These are phyloP conservation scores for Zasmidium citrigriseum DNA, from an alignment of 2,329 filamentous ascomycete genomes.

Conservation along the genomic window DNA sequence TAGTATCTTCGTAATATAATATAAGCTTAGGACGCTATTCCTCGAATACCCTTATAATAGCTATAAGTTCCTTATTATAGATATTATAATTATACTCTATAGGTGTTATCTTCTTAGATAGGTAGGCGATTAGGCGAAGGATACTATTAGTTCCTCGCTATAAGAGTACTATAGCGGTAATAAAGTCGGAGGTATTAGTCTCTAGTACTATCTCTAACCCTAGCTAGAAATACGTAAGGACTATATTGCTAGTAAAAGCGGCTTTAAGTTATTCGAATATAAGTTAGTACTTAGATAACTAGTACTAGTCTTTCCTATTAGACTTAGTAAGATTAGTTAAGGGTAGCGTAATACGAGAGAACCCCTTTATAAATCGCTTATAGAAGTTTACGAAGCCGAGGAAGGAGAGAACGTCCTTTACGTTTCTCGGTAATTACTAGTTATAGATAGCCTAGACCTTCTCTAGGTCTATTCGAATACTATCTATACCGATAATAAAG, in stretches of 20 bases:
- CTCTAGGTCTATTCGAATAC: constrained; percentile 18
- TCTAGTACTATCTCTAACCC: too few relatives aligned
- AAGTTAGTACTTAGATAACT: background rate
- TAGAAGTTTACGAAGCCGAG: constrained; percentile 27
- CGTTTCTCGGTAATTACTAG: constrained; percentile 12
- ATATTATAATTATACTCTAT: background rate
- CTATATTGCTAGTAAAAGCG: too few relatives aligned
- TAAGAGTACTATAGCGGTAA: too few relatives aligned
- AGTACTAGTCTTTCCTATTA: constrained; percentile 1
- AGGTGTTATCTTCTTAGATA: background rate
- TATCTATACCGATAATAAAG: constrained; percentile 18
- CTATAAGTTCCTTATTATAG: background rate
- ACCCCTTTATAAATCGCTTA: constrained; percentile 22
- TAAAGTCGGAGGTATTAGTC: too few relatives aligned
- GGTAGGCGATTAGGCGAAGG: background rate
- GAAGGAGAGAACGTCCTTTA: constrained; percentile 24
- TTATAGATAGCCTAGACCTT: constrained; percentile 15
- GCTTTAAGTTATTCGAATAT: too few relatives aligned
- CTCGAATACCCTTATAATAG: background rate
- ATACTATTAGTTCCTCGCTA: background rate
- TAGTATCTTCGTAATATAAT: background rate
- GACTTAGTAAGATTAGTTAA: background rate
- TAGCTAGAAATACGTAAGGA: too few relatives aligned
- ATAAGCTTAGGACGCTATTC: background rate
- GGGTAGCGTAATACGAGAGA: constrained; percentile 6